Evolutionary conservation across 441 rosid species (phyloP), one percentile per base, ranked within the genome.

Genomic region (Populus tomentosa): DNA sequence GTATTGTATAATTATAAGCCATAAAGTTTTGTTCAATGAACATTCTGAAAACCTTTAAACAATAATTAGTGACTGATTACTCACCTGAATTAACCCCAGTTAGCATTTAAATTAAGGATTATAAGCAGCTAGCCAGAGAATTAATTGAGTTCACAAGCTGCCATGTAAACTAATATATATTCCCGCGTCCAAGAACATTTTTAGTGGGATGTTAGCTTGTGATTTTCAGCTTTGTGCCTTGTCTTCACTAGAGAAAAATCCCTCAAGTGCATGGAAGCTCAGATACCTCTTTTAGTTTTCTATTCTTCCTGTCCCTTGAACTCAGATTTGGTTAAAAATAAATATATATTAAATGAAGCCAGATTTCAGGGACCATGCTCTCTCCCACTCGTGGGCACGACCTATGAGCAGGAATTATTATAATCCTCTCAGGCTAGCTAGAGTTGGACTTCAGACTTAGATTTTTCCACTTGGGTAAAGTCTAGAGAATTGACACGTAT

Each of bases 341-440:
- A 26, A 67, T 1, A 65, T 67, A 5, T 7, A 72, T 28, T 71
- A 18, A 62, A 14, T 46, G 75, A 72, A 81, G 7, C 75, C 86
- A 24, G 78, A 83, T 69, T 82, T 72, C 81, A 78, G 81, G 83
- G 84, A 72, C 81, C 81, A 68, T 82, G 86, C 79, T 71, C 7
- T 40, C 66, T 72, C 21, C 86, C 84, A 82, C 82, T 80, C 84
- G 80, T 83, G 80, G 82, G 78, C 86, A 82, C 85, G 81, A 80
- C 84, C 84, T 65, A 10, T 69, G 38, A 70, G 69, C 74, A 67
- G 46, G 24, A 28, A 33, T 36, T 35, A 9, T 63, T 80, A 68
- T 71, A 69, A 40, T 68, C 3, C 23, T 8, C 28, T 2, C 30
- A 28, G 11, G 61, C n/a, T 53, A 53, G 3, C 61, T 53, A 53